Conservation (phyloP, 2,329 filamentous ascomycete genomes). For the Fusarium brachygibbosum region DNA sequence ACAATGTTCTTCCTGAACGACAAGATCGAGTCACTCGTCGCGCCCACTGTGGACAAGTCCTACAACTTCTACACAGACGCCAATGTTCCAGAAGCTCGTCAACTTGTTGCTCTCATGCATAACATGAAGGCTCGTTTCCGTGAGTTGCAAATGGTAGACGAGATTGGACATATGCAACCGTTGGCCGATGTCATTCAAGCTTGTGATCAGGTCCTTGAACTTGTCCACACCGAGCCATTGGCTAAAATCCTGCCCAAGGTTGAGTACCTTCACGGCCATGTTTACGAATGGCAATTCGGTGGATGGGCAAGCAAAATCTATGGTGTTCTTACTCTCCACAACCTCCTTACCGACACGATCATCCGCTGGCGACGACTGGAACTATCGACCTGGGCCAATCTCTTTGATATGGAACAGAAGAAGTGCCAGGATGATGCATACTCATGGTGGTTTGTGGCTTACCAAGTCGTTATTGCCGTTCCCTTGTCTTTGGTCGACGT, state of each 20-base stretch:
- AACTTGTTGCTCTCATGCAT: slow-evolving; percentile 77
- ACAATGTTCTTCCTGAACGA: slow-evolving; percentile 75
- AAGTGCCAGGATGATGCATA: slow-evolving; percentile 83
- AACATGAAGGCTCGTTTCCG: slow-evolving; percentile 79
- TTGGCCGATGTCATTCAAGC: slow-evolving; percentile 82
- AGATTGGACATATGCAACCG: slow-evolving; percentile 79
- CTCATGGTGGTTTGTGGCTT: slow-evolving; percentile 97
- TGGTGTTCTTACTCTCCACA: slow-evolving; percentile 77
- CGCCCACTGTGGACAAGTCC: slow-evolving; percentile 54
- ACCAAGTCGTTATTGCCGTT: slow-evolving; percentile 86
- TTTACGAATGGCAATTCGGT: slow-evolving; percentile 93
- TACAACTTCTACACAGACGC: slow-evolving; percentile 94
- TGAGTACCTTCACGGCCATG: slow-evolving; percentile 85
- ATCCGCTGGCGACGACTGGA: slow-evolving; percentile 93
- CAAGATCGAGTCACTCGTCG: slow-evolving; percentile 62
- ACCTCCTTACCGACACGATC: slow-evolving; percentile 82
- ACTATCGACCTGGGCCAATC: slow-evolving; percentile 88
- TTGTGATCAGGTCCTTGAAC: slow-evolving; percentile 80
- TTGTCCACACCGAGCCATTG: slow-evolving; percentile 84
- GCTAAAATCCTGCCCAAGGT: slow-evolving; percentile 87
- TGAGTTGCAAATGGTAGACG: slow-evolving; percentile 75
- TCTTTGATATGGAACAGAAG: slow-evolving; percentile 86
- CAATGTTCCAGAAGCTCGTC: slow-evolving; percentile 81
- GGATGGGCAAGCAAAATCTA: slow-evolving; percentile 87
- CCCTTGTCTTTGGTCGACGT: slow-evolving; percentile 75